A percentile compares a stretch with the other conserved stretches of the same genome.
Evolutionary conservation across 176 grass and related monocot genomes (phyloP).

Genomic region (Puccinellia tenuiflora): DNA sequence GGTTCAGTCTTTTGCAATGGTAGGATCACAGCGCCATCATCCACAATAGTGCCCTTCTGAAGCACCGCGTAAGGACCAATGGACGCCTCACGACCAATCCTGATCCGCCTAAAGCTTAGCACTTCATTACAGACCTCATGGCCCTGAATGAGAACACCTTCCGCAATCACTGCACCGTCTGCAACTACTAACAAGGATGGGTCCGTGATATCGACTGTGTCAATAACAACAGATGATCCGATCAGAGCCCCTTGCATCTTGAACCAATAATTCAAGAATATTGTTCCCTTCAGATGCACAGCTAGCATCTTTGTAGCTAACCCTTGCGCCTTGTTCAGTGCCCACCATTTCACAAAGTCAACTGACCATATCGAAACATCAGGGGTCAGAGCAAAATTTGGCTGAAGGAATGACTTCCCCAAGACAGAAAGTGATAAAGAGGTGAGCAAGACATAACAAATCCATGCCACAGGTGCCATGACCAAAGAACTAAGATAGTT

Average conservation of each 20-base stretch:
- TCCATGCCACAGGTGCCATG: constrained; percentile 62
- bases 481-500: constrained; percentile 45
- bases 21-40: constrained; percentile 25
- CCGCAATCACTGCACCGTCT: constrained; percentile 51
- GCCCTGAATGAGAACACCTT: constrained; percentile 57
- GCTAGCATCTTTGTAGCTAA: constrained; percentile 57
- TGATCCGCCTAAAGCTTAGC: constrained; percentile 44
- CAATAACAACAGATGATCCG: constrained; percentile 58
- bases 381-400: constrained; percentile 63
- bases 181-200: constrained; percentile 51
- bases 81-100: constrained; percentile 45
- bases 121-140: constrained; percentile 59
- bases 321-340: constrained; percentile 55
- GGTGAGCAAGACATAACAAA: constrained; percentile 52
- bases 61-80: constrained; percentile 55
- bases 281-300: constrained; percentile 60
- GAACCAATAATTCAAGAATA: constrained; percentile 71
- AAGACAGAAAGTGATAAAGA: constrained; percentile 49
- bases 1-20: constrained; percentile 45
- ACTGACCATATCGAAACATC: constrained; percentile 61
- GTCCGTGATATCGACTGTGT: constrained; percentile 64
- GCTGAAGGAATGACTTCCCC: constrained; percentile 60
- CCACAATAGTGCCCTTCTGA: constrained; percentile 50
- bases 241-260: constrained; percentile 67
- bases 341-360: constrained; percentile 81